Evolutionary conservation across 768 basidiomycete species (phyloP).

Genomic region (Kwoniella mangroviensis): DNA sequence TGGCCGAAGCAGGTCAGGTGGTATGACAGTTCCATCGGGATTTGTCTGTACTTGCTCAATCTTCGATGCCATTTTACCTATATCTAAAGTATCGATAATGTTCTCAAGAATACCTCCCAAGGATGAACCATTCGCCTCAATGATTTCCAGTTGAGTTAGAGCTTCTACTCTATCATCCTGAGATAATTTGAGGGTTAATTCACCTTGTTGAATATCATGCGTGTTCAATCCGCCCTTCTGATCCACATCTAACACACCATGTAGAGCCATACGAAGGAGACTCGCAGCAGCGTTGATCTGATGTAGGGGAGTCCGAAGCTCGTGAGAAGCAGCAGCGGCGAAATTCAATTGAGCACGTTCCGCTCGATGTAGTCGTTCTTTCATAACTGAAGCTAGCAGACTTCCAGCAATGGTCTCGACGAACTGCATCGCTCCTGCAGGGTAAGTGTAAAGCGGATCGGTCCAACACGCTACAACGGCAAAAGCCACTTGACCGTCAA

Average conservation of each 20-base stretch:
- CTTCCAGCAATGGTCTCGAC: constrained; percentile 55
- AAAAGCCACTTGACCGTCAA: constrained; percentile 53
- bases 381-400: constrained; percentile 52
- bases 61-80: constrained; percentile 33
- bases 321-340: constrained; percentile 53
- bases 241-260: constrained; percentile 14
- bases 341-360: constrained; percentile 49
- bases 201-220: too few species aligned
- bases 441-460: constrained; percentile 53
- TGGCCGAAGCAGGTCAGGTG: background rate
- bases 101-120: constrained; percentile 48
- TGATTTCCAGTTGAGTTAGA: constrained; percentile 43
- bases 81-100: constrained; percentile 54
- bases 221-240: background rate
- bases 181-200: background rate
- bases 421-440: constrained; percentile 50
- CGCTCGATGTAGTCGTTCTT: constrained; percentile 43
- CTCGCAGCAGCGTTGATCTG: constrained; percentile 51
- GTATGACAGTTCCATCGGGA: background rate
- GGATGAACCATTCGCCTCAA: constrained; percentile 46
- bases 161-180: constrained; percentile 39
- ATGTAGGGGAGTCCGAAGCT: constrained; percentile 55
- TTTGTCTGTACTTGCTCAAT: background rate
- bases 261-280: constrained; percentile 35
- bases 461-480: constrained; percentile 54